Base-by-base conservation (phyloP, 2,329 filamentous ascomycete species). In the Emmonsiellopsis sp. region DNA sequence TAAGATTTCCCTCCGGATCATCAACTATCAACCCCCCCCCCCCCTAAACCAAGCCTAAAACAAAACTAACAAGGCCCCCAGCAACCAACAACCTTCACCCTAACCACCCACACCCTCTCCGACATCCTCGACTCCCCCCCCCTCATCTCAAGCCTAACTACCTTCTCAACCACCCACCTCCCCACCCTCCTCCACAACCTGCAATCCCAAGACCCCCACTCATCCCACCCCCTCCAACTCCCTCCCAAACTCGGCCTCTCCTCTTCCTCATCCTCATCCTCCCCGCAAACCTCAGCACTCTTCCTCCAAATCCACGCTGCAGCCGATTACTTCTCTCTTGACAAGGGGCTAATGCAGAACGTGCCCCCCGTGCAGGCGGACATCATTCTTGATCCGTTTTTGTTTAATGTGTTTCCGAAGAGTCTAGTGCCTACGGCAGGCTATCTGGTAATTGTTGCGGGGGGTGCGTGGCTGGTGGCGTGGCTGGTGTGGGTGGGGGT, bases 11-110 rank as follows among this genome's bases (percentile, higher is more conserved):
- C 5, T 21, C 13, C 31, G 32, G 31, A 36, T 32, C 37, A 11
- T 40, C 37, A 40, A 11, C 37, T 14, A 11, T 14, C 8, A 0
- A 13, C 5, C 4, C 32, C 40, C 50, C 21, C 39, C 39, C 32
- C 14, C 48, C 6, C 31, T 31, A 11, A 5, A 10, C 39, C 14
- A 33, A 9, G n/a, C 44, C 21, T 14, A 9, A 8, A n/a, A 5
- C 21, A 27, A 33, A 7, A 44, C 31, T 27, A 39, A 42, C 27
- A 33, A 39, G 11, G 17, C 2, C 32, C 11, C 34, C 57, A 96
- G 91, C 86, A 95, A 84, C 92, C 92, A 44, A 95, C 91, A 0
- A 73, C 79, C 27, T 95, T 96, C 72, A 77, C 74, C 57, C 74
- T 96, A 21, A 76, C 83, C 55, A 82, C 84, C 1, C 82, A 83